Base-by-base conservation (phyloP, 371 early-diverging fungal species). In the Entomophthora muscae region DNA sequence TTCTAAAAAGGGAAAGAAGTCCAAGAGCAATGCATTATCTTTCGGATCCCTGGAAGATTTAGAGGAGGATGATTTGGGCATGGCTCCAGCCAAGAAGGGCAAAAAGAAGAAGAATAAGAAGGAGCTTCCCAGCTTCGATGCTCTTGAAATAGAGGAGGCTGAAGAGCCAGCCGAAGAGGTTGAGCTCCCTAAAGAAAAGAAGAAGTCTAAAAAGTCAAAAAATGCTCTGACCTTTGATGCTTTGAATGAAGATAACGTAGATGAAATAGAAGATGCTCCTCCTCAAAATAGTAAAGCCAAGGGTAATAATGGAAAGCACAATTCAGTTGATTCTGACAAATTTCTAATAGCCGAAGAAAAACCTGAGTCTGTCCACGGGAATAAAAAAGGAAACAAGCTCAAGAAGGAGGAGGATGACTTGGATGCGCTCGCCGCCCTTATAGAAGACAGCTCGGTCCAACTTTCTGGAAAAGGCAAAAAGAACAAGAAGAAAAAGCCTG, bases 351-450 rank as follows among this genome's bases (percentile, higher is more conserved):
- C 42, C 10, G 17, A 42, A 5, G 42, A 17, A 42, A 42, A 42
- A 17, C 10, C 42, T 42, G 42, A 5, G 42, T 17, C 42, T 42
- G 10, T 17, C 17, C 42, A 5, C 17, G 42, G 42, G 10, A 42
- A 42, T 17, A 42, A 42, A 42, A 42, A 42, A 42, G 42, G 42
- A 10, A 42, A 42, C 5, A 42, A 17, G 42, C 17, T 17, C n/a
- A n/a, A n/a, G n/a, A 55, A 55, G 55, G 26, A 57, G 57, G 28
- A 57, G 5, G 28, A 57, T n/a, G 27, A 57, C 12, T 23, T 57
- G 17, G 61, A 61, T 61, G 51, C 12, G 12, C 42, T 61, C 3
- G 61, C 31, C 26, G 61, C 31, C 22, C n/a, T 33, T n/a, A 32
- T 61, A 10, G 61, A 61, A 30, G 61, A 61, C 31, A 22, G 2